A percentile compares a stretch with the other conserved stretches of the same genome.
phyloP scores from a whole-genome alignment of 202 grass and related monocot species.

The Bolboschoenoplectus hybrid region DNA sequence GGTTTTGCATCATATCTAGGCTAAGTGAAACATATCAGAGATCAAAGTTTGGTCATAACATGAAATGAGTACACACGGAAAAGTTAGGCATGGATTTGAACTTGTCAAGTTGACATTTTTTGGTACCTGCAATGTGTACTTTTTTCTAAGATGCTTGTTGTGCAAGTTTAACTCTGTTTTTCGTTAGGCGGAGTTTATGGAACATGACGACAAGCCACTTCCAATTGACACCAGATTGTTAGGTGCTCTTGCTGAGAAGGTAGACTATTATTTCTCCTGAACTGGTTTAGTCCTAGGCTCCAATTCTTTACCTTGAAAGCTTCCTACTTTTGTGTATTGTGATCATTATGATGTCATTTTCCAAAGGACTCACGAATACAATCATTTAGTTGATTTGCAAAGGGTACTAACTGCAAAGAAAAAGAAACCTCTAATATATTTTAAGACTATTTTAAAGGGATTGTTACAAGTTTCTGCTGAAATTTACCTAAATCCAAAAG shows the following conservation, averaged over 20 bases:
- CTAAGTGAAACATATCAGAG: neutral
- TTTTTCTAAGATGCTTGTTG: neutral
- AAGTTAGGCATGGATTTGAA: neutral
- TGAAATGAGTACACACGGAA: neutral
- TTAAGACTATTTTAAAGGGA: neutral
- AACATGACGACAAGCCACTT: conserved; percentile 98
- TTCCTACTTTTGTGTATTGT: neutral
- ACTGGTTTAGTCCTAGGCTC: neutral
- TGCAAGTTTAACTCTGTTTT: conserved; percentile 39
- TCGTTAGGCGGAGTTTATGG: conserved; percentile 96
- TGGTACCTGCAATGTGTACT: conserved; percentile 23
- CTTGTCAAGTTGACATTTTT: conserved; percentile 5
- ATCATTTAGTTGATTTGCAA: neutral
- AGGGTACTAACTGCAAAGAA: neutral
- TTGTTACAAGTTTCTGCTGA: neutral
- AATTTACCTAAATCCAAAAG: conserved; percentile 22
- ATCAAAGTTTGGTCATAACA: neutral
- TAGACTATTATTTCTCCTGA: conserved; percentile 41
- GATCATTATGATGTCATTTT: conserved; percentile 16
- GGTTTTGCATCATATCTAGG: neutral
- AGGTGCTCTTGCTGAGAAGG: conserved; percentile 99
- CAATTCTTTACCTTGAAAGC: neutral
- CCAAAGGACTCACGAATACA: neutral
- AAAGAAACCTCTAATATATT: neutral
- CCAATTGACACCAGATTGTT: conserved; percentile 97